Conservation (phyloP, 495 filamentous ascomycete species). For the Glonium stellatum region DNA sequence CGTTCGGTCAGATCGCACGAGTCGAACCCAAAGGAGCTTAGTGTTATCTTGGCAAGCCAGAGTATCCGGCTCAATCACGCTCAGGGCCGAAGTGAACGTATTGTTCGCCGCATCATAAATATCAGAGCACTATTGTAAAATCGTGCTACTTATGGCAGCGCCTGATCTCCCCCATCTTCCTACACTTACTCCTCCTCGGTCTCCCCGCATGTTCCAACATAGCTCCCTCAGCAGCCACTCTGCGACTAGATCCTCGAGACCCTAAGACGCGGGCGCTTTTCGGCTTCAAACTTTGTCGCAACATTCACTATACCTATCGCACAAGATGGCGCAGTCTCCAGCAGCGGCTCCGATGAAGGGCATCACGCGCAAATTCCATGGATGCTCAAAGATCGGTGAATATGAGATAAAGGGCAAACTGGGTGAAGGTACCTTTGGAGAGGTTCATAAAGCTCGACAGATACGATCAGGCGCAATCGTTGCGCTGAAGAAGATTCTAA, state of each 20-base stretch:
- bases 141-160: background rate
- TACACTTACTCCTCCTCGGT: background rate
- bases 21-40: background rate
- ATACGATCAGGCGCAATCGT: conserved; percentile 64
- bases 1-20: background rate
- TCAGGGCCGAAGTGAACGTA: background rate
- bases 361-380: conserved; percentile 54
- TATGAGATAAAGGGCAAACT: conserved; percentile 89
- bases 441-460: conserved; percentile 84
- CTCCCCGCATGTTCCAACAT: background rate
- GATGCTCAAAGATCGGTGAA: conserved; percentile 79
- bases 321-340: conserved; percentile 37
- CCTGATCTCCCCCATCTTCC: background rate
- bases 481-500: conserved; percentile 90
- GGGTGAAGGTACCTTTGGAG: conserved; percentile 95
- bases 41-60: background rate
- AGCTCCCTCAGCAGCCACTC: background rate
- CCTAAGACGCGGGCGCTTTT: conserved; percentile 3
- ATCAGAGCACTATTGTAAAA: background rate
- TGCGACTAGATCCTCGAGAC: background rate
- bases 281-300: background rate
- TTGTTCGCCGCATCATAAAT: background rate
- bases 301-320: conserved; percentile 4
- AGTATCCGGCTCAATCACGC: background rate
- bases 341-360: conserved; percentile 25